A percentile compares a stretch with the other conserved stretches of the same genome.
phyloP scores from a whole-genome alignment of 176 grass and related monocot species.

The Zoysia pacifica region DNA sequence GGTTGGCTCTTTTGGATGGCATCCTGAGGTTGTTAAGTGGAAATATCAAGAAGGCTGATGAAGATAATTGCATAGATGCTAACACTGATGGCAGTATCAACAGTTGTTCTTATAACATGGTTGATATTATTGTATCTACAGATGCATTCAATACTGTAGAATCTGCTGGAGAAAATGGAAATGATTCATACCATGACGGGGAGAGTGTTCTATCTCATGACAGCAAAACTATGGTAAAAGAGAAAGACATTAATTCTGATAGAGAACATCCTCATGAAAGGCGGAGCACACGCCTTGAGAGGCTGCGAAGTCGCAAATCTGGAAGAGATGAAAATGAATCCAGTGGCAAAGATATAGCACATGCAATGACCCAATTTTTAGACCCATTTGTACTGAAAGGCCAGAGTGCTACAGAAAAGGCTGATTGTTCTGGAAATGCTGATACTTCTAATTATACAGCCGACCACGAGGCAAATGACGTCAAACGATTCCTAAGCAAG shows the following conservation, averaged over 20 bases:
- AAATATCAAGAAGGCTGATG: slow-evolving; percentile 41
- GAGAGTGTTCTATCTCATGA: slow-evolving; percentile 45
- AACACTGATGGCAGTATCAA: slow-evolving; percentile 23
- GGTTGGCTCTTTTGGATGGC: slow-evolving; percentile 68
- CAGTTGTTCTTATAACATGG: slow-evolving; percentile 38
- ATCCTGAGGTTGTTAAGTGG: slow-evolving; percentile 57
- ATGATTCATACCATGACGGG: slow-evolving; percentile 45
- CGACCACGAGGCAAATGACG: slow-evolving; percentile 58
- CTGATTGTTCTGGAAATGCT: slow-evolving; percentile 50
- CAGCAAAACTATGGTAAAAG: slow-evolving; percentile 56
- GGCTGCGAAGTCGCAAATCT: slow-evolving; percentile 85
- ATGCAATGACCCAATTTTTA: slow-evolving; percentile 72
- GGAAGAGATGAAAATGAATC: slow-evolving; percentile 89
- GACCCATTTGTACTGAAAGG: slow-evolving; percentile 74
- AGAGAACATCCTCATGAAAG: slow-evolving; percentile 94
- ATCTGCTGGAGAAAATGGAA: slow-evolving; percentile 49
- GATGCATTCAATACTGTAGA: slow-evolving; percentile 52
- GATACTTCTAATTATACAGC: slow-evolving; percentile 58
- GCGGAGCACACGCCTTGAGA: slow-evolving; percentile 91
- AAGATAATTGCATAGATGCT: slow-evolving; percentile 28
- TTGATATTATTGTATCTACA: slow-evolving; percentile 62
- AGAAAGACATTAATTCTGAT: slow-evolving; percentile 68
- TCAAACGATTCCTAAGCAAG: slow-evolving; percentile 66
- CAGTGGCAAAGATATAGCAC: slow-evolving; percentile 76
- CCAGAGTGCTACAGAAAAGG: slow-evolving; percentile 48